phyloP scores from a whole-genome alignment of 2,329 filamentous ascomycete species.

The Cercospora nicotianae region DNA sequence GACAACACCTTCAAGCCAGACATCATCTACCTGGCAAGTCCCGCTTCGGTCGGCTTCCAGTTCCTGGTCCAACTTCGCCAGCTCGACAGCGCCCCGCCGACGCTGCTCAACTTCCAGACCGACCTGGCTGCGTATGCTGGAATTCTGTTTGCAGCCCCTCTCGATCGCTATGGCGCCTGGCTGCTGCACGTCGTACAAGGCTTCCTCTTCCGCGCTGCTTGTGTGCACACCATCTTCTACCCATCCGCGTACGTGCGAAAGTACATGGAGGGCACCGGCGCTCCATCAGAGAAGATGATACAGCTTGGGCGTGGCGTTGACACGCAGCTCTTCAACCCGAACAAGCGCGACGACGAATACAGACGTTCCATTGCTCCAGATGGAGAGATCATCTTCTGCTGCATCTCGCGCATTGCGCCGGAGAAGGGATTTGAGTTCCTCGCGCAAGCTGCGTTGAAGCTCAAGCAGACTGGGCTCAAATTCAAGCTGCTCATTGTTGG shows the following conservation, averaged over 20 bases:
- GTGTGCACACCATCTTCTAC: conserved; percentile 68
- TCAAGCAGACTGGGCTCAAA: conserved; percentile 57
- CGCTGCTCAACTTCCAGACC: conserved; percentile 71
- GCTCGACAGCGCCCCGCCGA: conserved; percentile 55
- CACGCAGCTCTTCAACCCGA: conserved; percentile 61
- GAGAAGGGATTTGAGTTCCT: conserved; percentile 72
- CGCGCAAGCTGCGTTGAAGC: conserved; percentile 54
- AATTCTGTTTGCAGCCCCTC: conserved; percentile 65
- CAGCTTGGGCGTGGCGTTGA: conserved; percentile 66
- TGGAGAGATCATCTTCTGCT: conserved; percentile 65
- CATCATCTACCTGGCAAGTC: conserved; percentile 68
- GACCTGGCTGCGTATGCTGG: conserved; percentile 68
- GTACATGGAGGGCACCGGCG: conserved; percentile 60
- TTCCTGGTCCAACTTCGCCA: conserved; percentile 68
- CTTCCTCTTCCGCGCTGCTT: conserved; percentile 62
- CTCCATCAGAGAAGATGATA: conserved; percentile 58
- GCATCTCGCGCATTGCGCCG: conserved; percentile 65
- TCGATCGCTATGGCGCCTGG: conserved; percentile 62
- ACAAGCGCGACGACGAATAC: conserved; percentile 53
- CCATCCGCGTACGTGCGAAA: conserved; percentile 63
- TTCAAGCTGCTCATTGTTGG: conserved; percentile 69
- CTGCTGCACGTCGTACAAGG: conserved; percentile 64
- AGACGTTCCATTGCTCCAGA: conserved; percentile 59
- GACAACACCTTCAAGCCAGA: conserved; percentile 64
- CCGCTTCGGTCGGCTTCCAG: conserved; percentile 69